Evolutionary conservation across 164 flowering plant genomes (phyloP).

Genomic region (Hamamelis virginiana): DNA sequence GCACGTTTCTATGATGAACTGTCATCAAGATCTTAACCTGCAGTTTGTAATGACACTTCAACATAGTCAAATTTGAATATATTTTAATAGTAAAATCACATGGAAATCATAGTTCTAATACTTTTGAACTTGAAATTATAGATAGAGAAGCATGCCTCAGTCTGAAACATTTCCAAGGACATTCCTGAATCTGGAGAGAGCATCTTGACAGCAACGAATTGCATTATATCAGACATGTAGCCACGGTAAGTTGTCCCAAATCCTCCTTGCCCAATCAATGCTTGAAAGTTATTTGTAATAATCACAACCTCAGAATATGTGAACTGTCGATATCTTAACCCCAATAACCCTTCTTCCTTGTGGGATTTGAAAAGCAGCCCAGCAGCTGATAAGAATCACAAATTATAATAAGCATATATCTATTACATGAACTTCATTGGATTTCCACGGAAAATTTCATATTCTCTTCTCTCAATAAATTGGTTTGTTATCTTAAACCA

Average conservation of each 20-base stretch:
- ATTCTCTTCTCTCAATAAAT: no score
- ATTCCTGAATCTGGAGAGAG: slow-evolving; percentile 26
- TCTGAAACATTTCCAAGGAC: slow-evolving; percentile 19
- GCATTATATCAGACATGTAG: slow-evolving; percentile 17
- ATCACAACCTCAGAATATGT: no score
- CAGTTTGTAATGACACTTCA: no score
- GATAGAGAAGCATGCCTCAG: slow-evolving; percentile 32
- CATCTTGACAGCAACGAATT: slow-evolving; percentile 38
- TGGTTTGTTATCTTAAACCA: no score
- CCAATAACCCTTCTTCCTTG: neutral
- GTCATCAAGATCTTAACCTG: no score
- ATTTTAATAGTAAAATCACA: no score
- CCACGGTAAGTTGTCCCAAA: slow-evolving; percentile 53
- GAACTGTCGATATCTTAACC: slow-evolving; percentile 20
- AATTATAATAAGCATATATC: neutral
- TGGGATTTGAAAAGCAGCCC: neutral
- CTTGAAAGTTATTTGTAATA: slow-evolving; percentile 38
- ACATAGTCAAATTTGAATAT: neutral
- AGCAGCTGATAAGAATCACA: neutral
- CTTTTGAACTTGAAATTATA: no score
- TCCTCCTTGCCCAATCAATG: slow-evolving; percentile 45
- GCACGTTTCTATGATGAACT: no score
- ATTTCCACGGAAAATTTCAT: no score
- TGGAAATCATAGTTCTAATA: no score
- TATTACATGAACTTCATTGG: neutral